Conservation (phyloP, 176 grass and related monocot species). For the Phoenix dactylifera region DNA sequence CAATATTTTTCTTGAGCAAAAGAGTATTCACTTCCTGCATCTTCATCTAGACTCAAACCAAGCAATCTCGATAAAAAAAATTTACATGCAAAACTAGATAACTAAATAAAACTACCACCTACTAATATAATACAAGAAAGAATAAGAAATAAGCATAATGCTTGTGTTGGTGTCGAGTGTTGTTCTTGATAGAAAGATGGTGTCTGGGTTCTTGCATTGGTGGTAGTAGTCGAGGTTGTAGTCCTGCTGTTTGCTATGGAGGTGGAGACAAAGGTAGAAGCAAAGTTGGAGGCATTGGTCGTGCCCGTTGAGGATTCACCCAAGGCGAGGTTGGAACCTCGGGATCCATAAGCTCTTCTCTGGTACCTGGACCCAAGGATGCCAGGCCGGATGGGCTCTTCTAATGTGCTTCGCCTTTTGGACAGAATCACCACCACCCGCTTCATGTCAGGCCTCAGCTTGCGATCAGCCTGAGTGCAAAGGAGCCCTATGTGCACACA, state of each 20-base stretch:
- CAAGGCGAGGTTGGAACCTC: constrained; percentile 23
- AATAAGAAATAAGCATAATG: constrained; percentile 19
- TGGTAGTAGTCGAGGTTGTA: constrained; percentile 34
- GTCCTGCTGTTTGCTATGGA: constrained; percentile 24
- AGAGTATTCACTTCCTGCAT: too few species aligned
- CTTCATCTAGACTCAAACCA: too few species aligned
- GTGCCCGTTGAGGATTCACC: constrained; percentile 44
- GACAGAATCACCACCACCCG: constrained; percentile 68
- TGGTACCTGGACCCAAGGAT: constrained; percentile 45
- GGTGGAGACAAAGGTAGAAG: constrained; percentile 28
- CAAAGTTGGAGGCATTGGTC: constrained; percentile 32
- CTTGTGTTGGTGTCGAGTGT: not conserved
- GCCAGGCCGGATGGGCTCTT: constrained; percentile 65
- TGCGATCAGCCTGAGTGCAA: constrained; percentile 68
- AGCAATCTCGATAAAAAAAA: too few species aligned
- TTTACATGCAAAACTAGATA: too few species aligned
- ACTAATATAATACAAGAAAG: constrained; percentile 3
- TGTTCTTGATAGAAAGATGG: constrained; percentile 31
- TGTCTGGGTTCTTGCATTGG: constrained; percentile 20
- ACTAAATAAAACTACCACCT: constrained; percentile 7
- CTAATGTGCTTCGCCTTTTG: constrained; percentile 57
- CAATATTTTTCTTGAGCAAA: too few species aligned
- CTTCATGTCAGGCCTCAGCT: constrained; percentile 83
- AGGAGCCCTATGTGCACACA: constrained; percentile 71
- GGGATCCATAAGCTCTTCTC: constrained; percentile 29